Conservation (phyloP, 1,139 yeast genomes). For the Magnusiomyces starmeri region DNA sequence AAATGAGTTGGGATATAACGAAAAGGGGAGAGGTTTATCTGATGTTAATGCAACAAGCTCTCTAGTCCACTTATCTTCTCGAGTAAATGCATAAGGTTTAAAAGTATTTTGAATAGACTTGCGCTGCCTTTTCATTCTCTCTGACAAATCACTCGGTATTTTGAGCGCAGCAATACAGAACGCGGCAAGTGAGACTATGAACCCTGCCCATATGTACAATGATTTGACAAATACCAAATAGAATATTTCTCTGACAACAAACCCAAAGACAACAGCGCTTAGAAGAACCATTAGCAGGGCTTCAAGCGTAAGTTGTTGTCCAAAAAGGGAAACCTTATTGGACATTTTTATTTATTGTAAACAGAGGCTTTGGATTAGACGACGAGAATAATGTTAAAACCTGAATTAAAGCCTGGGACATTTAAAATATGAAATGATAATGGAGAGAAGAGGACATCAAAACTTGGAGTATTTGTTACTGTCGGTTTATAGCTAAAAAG, state of each 20-base stretch:
- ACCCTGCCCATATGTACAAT: constrained; percentile 21
- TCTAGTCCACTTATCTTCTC: constrained; percentile 19
- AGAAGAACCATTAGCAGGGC: constrained; percentile 19
- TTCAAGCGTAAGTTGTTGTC: constrained; percentile 20
- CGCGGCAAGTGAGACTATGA: constrained; percentile 19
- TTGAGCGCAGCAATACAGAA: constrained; percentile 17
- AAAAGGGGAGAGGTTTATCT: constrained; percentile 20
- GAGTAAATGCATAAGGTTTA: constrained; percentile 21
- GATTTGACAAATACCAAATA: constrained; percentile 20
- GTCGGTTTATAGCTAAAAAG: too few species aligned
- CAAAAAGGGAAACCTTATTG: constrained; percentile 15
- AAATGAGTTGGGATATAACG: constrained; percentile 44
- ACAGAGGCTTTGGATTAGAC: background rate
- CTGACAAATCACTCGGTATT: constrained; percentile 16
- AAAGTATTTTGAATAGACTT: constrained; percentile 9
- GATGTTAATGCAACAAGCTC: constrained; percentile 21
- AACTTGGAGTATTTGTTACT: too few species aligned
- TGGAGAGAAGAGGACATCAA: too few species aligned
- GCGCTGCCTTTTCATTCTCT: constrained; percentile 1
- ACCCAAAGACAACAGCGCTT: constrained; percentile 19
- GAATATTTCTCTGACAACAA: constrained; percentile 19
- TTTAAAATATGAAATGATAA: background rate
- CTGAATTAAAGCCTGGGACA: background rate
- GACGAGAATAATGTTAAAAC: background rate
- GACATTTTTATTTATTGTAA: background rate